A percentile compares a stretch with the other conserved stretches of the same genome.
Evolutionary conservation across 257 asterid species (phyloP).

Genomic region (Solanum peruvianum): DNA sequence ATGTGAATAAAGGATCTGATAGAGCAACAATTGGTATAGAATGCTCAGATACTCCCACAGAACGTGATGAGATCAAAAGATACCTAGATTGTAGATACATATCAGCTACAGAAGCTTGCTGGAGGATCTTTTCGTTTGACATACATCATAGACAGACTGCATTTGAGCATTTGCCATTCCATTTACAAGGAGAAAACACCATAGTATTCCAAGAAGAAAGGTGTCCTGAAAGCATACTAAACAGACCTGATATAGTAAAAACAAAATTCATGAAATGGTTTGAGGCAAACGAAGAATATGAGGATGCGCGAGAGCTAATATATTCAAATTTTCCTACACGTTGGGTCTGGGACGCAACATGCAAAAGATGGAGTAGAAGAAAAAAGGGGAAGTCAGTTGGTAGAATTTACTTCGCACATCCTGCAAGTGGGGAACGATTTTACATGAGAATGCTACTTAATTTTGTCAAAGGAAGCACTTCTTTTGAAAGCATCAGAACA

Average conservation of each 20-base stretch:
- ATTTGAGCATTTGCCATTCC: neutral
- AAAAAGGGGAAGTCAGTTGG: neutral
- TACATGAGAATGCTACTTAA: neutral
- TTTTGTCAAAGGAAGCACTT: neutral
- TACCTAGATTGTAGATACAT: neutral
- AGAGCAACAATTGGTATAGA: neutral
- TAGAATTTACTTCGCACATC: neutral
- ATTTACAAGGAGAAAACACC: neutral
- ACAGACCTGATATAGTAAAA: neutral
- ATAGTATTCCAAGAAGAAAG: neutral
- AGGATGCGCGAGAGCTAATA: neutral
- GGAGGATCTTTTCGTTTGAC: neutral
- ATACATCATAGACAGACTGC: neutral
- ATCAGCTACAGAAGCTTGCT: neutral
- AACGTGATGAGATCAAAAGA: neutral
- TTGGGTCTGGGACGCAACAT: neutral
- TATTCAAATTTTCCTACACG: neutral
- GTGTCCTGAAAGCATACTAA: neutral
- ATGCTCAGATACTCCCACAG: neutral
- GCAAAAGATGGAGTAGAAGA: neutral
- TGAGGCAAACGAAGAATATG: neutral
- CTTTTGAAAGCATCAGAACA: neutral
- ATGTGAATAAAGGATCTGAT: neutral
- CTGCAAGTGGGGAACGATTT: neutral
- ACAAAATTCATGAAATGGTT: neutral